These are phyloP conservation scores for Candida caryicola DNA, from an alignment of 805 yeast species.

Conservation along the genomic window DNA sequence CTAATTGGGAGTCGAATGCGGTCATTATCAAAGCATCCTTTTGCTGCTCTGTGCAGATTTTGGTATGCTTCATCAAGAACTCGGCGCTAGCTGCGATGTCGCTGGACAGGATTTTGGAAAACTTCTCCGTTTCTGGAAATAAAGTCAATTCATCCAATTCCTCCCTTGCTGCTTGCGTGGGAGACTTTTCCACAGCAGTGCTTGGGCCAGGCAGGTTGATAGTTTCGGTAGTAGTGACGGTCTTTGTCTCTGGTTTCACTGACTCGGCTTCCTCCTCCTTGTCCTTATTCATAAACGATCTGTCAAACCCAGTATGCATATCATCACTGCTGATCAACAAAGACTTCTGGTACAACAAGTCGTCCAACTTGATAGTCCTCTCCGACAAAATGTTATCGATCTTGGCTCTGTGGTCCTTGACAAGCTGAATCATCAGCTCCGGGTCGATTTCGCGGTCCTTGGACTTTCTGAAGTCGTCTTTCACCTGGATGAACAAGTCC, in stretches of 20 bases:
- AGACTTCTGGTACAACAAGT: conserved; percentile 67
- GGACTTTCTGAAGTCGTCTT: conserved; percentile 55
- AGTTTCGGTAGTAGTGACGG: conserved; percentile 29
- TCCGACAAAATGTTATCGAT: conserved; percentile 63
- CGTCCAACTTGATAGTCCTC: conserved; percentile 64
- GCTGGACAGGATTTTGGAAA: conserved; percentile 53
- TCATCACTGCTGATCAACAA: conserved; percentile 85
- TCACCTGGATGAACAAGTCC: conserved; percentile 77
- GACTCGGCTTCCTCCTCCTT: conserved; percentile 20
- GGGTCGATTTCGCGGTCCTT: conserved; percentile 23
- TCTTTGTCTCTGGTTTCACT: conserved; percentile 15
- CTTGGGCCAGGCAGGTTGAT: conserved; percentile 16
- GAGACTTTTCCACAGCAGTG: neutral
- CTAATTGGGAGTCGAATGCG: conserved; percentile 80
- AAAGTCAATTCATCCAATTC: conserved; percentile 49
- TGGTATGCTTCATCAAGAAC: conserved; percentile 56
- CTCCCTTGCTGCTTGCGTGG: conserved; percentile 16
- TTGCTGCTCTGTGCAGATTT: conserved; percentile 76
- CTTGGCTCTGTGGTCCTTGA: conserved; percentile 63
- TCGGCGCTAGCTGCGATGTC: conserved; percentile 50
- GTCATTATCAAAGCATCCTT: conserved; percentile 91
- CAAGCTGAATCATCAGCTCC: conserved; percentile 34
- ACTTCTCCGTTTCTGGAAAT: conserved; percentile 62
- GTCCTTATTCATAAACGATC: conserved; percentile 72
- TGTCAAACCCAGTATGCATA: conserved; percentile 87